These are phyloP conservation scores for Pseudocercospora pini-densiflorae DNA, from an alignment of 2,329 filamentous ascomycete species.

Conservation along the genomic window DNA sequence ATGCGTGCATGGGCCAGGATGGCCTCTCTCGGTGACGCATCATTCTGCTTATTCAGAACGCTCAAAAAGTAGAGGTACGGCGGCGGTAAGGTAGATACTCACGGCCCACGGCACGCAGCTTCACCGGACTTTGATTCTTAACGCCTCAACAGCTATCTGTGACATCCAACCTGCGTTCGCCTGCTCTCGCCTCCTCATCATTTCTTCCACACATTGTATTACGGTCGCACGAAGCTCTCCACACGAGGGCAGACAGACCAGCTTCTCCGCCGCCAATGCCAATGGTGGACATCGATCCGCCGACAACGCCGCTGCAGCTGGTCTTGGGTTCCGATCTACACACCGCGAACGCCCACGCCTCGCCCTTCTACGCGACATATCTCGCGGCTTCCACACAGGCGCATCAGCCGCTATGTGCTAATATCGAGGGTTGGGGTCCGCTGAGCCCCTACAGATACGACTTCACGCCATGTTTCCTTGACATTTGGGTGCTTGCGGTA, in stretches of 20 bases:
- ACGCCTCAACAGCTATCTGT: conserved; percentile 8
- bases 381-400: conserved; percentile 31
- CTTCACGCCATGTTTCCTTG: conserved; percentile 96
- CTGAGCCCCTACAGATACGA: conserved; percentile 86
- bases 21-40: not conserved
- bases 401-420: conserved; percentile 78
- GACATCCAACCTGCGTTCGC: conserved; percentile 1
- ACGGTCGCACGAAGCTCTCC: conserved; percentile 9
- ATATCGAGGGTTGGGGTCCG: conserved; percentile 93
- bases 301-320: conserved; percentile 21
- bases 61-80: conserved; percentile 8
- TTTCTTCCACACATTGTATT: not conserved
- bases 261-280: conserved; percentile 22
- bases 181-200: conserved; percentile 1
- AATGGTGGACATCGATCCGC: conserved; percentile 27
- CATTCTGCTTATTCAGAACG: conserved; percentile 1
- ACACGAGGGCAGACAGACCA: conserved; percentile 1
- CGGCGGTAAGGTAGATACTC: conserved; percentile 4
- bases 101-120: conserved; percentile 3
- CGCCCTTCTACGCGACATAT: conserved; percentile 33
- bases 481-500: conserved; percentile 81
- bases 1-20: not conserved
- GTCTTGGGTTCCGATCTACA: conserved; percentile 18
- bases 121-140: not conserved
- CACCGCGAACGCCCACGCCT: conserved; percentile 14